phyloP scores from a whole-genome alignment of 2,329 filamentous ascomycete species.

The Blumeriella jaapii region DNA sequence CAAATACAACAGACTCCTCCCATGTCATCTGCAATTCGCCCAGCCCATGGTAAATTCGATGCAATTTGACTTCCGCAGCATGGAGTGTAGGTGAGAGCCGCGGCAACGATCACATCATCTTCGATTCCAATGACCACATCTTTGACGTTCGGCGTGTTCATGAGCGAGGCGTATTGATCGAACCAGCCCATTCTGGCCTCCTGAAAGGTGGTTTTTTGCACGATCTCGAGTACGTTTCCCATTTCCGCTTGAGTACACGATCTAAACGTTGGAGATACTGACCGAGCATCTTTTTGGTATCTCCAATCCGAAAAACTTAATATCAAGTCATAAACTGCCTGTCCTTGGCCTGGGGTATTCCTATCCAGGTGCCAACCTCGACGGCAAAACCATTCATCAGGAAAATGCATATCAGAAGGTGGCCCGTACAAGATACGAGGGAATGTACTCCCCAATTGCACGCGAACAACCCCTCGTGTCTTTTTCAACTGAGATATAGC shows the following conservation, averaged over 20 bases:
- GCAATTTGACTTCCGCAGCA: slow-evolving; percentile 33
- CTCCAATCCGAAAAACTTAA: slow-evolving; percentile 39
- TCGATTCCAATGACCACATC: slow-evolving; percentile 45
- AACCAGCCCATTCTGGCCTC: slow-evolving; percentile 45
- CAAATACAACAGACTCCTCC: slow-evolving; percentile 51
- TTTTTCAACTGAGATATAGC: slow-evolving; percentile 38
- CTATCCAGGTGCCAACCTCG: slow-evolving; percentile 41
- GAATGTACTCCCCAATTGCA: slow-evolving; percentile 48
- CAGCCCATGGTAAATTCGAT: slow-evolving; percentile 44
- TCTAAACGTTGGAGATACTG: slow-evolving; percentile 28
- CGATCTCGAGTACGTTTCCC: slow-evolving; percentile 36
- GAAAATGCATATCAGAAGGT: slow-evolving; percentile 30
- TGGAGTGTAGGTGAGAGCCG: slow-evolving; percentile 43
- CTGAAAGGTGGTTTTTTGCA: slow-evolving; percentile 35
- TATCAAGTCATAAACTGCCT: slow-evolving; percentile 42
- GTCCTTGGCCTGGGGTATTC: slow-evolving; percentile 35
- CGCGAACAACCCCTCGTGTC: slow-evolving; percentile 39
- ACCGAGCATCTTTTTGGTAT: slow-evolving; percentile 1
- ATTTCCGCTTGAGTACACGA: slow-evolving; percentile 31
- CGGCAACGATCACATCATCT: slow-evolving; percentile 37
- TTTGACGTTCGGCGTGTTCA: slow-evolving; percentile 35
- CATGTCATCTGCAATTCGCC: slow-evolving; percentile 37
- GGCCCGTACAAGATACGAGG: slow-evolving; percentile 46
- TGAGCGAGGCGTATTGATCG: slow-evolving; percentile 44
- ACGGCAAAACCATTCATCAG: slow-evolving; percentile 40